A percentile compares a stretch with the other conserved stretches of the same genome.
Conservation (phyloP, 2,329 filamentous ascomycete species). For the Colletotrichum spinosum region DNA sequence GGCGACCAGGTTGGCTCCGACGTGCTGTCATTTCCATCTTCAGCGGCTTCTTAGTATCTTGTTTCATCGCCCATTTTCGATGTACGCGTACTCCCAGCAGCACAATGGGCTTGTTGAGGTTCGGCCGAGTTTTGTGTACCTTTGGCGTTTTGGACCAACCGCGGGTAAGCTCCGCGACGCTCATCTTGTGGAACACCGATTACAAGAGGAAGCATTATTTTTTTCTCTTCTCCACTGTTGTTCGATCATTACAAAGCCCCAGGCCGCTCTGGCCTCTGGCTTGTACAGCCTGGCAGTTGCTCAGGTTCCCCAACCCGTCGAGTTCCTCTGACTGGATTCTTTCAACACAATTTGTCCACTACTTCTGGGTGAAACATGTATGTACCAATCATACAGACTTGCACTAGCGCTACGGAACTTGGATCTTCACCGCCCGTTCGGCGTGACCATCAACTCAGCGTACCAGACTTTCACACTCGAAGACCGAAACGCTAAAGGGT, state of each 20-base stretch:
- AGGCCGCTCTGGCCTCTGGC: not conserved
- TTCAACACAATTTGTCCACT: not conserved
- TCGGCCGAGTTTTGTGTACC: conserved; percentile 1
- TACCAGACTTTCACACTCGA: conserved; percentile 11
- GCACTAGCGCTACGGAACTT: conserved; percentile 2
- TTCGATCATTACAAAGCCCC: not conserved
- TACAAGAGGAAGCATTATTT: conserved; percentile 1
- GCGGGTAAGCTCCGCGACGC: conserved; percentile 6
- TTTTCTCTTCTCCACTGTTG: not conserved
- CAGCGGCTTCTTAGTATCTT: conserved; percentile 2
- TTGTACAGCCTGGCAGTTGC: not conserved
- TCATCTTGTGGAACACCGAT: too few species aligned
- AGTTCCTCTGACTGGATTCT: not conserved
- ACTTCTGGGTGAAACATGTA: not conserved
- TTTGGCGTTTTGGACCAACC: conserved; percentile 21
- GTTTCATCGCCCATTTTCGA: not conserved
- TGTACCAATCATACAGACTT: not conserved
- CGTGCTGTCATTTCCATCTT: not conserved
- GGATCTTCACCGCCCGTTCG: conserved; percentile 11
- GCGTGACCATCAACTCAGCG: not conserved
- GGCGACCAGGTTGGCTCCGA: conserved; percentile 20
- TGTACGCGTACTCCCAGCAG: not conserved
- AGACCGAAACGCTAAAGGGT: not conserved
- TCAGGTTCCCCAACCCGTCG: not conserved
- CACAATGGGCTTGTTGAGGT: conserved; percentile 4